Evolutionary conservation across 2,329 filamentous ascomycete genomes (phyloP).

Genomic region (Elsinoe ampelina): DNA sequence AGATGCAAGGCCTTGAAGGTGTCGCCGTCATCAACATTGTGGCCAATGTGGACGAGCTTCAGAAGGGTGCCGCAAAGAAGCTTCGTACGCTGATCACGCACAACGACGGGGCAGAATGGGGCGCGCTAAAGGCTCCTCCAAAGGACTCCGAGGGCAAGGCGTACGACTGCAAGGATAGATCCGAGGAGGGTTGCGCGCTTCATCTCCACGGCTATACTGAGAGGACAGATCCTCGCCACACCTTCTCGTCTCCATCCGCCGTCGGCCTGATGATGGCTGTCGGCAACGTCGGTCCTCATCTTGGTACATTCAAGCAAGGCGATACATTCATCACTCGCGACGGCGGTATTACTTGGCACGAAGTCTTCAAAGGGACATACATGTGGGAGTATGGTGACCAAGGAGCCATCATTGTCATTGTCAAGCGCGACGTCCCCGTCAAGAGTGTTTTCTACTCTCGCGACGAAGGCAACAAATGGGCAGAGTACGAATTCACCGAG

Average conservation of each 20-base stretch:
- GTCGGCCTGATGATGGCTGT: constrained; percentile 84
- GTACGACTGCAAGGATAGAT: constrained; percentile 57
- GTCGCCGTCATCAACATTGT: constrained; percentile 83
- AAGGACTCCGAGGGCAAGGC: constrained; percentile 61
- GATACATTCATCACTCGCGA: constrained; percentile 88
- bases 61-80: constrained; percentile 60
- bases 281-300: constrained; percentile 74
- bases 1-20: constrained; percentile 84
- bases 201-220: constrained; percentile 97
- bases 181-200: constrained; percentile 62
- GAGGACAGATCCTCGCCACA: constrained; percentile 68
- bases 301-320: constrained; percentile 59
- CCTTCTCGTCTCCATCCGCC: constrained; percentile 78
- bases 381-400: constrained; percentile 95
- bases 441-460: constrained; percentile 64
- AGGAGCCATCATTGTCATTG: constrained; percentile 83
- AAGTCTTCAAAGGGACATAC: constrained; percentile 77
- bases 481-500: constrained; percentile 60
- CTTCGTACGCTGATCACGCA: constrained; percentile 89
- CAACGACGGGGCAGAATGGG: constrained; percentile 90
- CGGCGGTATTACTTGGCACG: constrained; percentile 80
- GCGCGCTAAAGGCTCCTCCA: constrained; percentile 60
- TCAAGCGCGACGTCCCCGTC: constrained; percentile 59
- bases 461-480: constrained; percentile 75
- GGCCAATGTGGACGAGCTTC: constrained; percentile 57